Conservation (phyloP, 148 eudicot species). For the Camellia granthamiana region DNA sequence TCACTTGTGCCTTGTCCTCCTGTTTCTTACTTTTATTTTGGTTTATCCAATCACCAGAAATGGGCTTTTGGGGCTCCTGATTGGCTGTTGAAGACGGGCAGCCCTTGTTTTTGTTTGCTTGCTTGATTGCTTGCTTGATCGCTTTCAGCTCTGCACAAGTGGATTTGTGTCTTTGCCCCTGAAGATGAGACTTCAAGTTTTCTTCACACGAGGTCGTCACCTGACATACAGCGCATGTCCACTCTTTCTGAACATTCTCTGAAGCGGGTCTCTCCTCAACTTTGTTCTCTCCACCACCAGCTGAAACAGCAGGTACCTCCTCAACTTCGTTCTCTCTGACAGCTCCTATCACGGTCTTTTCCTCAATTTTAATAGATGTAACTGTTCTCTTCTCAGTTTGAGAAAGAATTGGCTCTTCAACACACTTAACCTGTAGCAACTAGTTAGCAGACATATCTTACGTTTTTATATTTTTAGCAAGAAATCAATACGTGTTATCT, state of each 20-base stretch:
- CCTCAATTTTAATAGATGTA: not conserved
- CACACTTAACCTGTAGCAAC: not conserved
- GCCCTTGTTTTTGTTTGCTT: not conserved
- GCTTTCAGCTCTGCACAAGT: slow-evolving; percentile 5
- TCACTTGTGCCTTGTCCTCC: not conserved
- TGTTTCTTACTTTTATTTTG: not conserved
- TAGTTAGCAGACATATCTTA: too few species aligned
- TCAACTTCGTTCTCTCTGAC: too few species aligned
- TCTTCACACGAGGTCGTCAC: slow-evolving; percentile 9
- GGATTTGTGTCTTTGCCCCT: slow-evolving; percentile 21
- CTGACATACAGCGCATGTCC: slow-evolving; percentile 25
- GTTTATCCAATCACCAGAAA: not conserved
- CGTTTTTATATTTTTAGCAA: too few species aligned
- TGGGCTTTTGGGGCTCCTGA: not conserved
- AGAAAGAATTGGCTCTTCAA: not conserved
- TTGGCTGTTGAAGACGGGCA: not conserved
- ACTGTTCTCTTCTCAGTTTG: not conserved
- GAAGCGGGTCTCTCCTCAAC: not conserved
- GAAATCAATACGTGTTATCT: too few species aligned
- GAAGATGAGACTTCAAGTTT: slow-evolving; percentile 20
- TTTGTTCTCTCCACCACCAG: not conserved
- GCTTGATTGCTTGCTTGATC: slow-evolving; percentile 5
- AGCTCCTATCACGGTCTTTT: not conserved
- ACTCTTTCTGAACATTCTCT: slow-evolving; percentile 20
- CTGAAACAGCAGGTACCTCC: too few species aligned